A percentile compares a stretch with the other conserved stretches of the same genome.
These are phyloP conservation scores for Magnusiomyces clavatus DNA, from an alignment of 1,139 yeast genomes.

Conservation along the genomic window DNA sequence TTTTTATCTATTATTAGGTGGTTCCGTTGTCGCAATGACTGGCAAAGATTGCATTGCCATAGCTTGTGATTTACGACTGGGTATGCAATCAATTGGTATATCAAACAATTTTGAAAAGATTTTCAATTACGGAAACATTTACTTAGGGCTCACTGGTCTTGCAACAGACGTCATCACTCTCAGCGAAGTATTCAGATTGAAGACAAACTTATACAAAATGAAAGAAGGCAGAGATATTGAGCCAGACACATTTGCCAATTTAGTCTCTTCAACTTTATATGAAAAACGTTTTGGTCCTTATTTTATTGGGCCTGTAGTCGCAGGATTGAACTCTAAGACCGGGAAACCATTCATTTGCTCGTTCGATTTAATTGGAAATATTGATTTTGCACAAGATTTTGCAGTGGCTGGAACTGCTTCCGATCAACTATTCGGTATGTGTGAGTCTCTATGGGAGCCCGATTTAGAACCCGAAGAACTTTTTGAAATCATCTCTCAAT, in stretches of 20 bases:
- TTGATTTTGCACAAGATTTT: constrained; percentile 90
- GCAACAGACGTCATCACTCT: constrained; percentile 92
- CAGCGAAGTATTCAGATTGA: constrained; percentile 69
- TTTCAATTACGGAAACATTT: constrained; percentile 67
- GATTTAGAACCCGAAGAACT: constrained; percentile 88
- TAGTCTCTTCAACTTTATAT: constrained; percentile 83
- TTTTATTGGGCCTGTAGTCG: constrained; percentile 94
- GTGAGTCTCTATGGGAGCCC: constrained; percentile 95
- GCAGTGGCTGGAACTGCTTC: constrained; percentile 96
- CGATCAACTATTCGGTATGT: constrained; percentile 96
- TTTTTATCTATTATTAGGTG: constrained; percentile 41
- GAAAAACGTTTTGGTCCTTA: constrained; percentile 91
- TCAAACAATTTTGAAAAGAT: constrained; percentile 90
- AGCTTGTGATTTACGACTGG: constrained; percentile 91
- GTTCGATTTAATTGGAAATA: constrained; percentile 93
- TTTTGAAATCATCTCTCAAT: constrained; percentile 93
- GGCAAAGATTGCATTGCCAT: constrained; percentile 98
- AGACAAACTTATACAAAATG: constrained; percentile 81
- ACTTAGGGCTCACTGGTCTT: constrained; percentile 86
- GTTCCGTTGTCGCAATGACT: constrained; percentile 96
- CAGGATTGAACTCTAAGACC: constrained; percentile 80
- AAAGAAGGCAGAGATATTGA: constrained; percentile 88
- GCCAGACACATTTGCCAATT: constrained; percentile 88
- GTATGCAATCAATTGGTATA: constrained; percentile 88
- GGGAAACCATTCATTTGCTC: constrained; percentile 89